Conservation (phyloP, 2,329 filamentous ascomycete genomes). For the Didymella pomorum region DNA sequence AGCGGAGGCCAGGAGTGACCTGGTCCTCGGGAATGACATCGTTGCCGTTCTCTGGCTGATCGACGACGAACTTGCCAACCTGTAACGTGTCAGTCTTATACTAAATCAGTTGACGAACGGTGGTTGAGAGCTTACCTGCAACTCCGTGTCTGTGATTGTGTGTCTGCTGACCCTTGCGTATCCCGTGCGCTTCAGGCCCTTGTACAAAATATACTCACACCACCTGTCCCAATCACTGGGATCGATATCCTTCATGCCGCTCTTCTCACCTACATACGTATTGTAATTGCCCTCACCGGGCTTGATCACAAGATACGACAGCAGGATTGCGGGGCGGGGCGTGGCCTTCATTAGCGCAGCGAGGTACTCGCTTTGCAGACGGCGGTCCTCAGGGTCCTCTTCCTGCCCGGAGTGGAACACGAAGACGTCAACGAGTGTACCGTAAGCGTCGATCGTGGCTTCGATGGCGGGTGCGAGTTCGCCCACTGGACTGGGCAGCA, state of each 20-base stretch:
- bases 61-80: constrained; percentile 91
- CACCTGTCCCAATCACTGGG: constrained; percentile 92
- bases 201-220: constrained; percentile 99
- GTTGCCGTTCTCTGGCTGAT: constrained; percentile 70
- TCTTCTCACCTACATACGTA: constrained; percentile 84
- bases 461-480: constrained; percentile 96
- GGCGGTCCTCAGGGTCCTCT: constrained; percentile 90
- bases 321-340: constrained; percentile 79
- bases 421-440: constrained; percentile 87
- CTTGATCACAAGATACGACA: constrained; percentile 92
- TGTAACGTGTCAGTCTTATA: constrained; percentile 36
- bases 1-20: constrained; percentile 79
- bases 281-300: constrained; percentile 95
- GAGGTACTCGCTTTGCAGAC: constrained; percentile 86
- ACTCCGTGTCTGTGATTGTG: constrained; percentile 95
- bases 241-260: constrained; percentile 96
- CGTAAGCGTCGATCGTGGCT: constrained; percentile 94
- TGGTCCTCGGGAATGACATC: constrained; percentile 74
- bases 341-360: constrained; percentile 86
- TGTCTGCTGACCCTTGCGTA: constrained; percentile 89
- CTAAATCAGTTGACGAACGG: background rate
- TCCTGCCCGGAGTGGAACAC: constrained; percentile 99
- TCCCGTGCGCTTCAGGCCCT: constrained; percentile 81
- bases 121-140: constrained; percentile 69
- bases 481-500: constrained; percentile 90